Evolutionary conservation across 1,284 basidiomycete genomes (phyloP).

Genomic region (Apiotrichum gracile): DNA sequence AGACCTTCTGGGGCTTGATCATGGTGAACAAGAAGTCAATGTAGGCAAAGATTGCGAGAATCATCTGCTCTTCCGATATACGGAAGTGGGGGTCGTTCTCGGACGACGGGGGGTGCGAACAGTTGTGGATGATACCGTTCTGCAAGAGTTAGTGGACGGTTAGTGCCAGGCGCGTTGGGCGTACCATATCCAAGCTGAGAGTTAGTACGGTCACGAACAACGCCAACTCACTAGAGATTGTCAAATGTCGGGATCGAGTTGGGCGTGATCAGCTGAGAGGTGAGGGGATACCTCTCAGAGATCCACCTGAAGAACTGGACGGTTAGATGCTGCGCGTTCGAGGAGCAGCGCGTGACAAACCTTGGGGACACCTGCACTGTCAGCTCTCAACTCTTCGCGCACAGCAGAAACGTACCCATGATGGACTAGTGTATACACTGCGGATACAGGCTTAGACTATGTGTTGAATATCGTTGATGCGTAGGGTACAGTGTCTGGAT

Average conservation of each 20-base stretch:
- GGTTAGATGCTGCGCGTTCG: background rate
- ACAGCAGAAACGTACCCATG: slow-evolving; percentile 24
- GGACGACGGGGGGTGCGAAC: slow-evolving; percentile 52
- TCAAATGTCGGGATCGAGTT: slow-evolving; percentile 57
- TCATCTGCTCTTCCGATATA: slow-evolving; percentile 92
- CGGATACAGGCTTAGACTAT: background rate
- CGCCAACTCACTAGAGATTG: slow-evolving; percentile 45
- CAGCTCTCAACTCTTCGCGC: background rate
- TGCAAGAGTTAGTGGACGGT: slow-evolving; percentile 50
- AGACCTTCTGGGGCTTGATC: slow-evolving; percentile 94
- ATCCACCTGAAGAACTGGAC: slow-evolving; percentile 55
- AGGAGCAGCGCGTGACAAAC: slow-evolving; percentile 12
- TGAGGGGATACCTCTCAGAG: slow-evolving; percentile 91
- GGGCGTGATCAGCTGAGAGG: slow-evolving; percentile 95
- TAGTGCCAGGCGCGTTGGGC: background rate
- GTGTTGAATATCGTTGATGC: background rate
- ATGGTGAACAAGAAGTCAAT: slow-evolving; percentile 95
- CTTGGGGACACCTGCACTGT: slow-evolving; percentile 34
- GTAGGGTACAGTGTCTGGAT: background rate
- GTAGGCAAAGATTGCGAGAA: slow-evolving; percentile 92
- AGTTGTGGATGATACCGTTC: slow-evolving; percentile 99
- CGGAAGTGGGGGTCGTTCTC: slow-evolving; percentile 94
- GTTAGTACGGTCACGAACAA: background rate
- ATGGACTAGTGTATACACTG: slow-evolving; percentile 10
- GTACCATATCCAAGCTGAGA: slow-evolving; percentile 35